A percentile compares a stretch with the other conserved stretches of the same genome.
Conservation (phyloP, 1,284 basidiomycete genomes). For the Meripilus lineatus region DNA sequence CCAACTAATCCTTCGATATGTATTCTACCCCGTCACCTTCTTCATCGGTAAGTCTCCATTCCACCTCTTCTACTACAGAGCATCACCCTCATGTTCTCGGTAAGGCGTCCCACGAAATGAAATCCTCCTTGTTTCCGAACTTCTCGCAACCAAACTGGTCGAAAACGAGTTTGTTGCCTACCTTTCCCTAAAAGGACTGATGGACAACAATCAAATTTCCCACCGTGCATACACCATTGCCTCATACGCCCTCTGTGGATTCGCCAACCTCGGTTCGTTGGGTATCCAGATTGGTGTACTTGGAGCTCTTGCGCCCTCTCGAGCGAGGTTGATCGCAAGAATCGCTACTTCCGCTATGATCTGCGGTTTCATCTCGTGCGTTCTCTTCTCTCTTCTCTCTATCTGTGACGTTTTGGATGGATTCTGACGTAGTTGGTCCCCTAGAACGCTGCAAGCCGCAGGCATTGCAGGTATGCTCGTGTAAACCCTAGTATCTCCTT, state of each 20-base stretch:
- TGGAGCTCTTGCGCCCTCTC: slow-evolving; percentile 76
- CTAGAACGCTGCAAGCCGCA: slow-evolving; percentile 62
- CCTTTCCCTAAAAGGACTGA: slow-evolving; percentile 49
- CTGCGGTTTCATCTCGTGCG: slow-evolving; percentile 66
- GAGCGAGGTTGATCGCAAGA: slow-evolving; percentile 64
- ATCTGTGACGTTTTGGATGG: slow-evolving; percentile 1
- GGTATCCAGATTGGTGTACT: slow-evolving; percentile 92
- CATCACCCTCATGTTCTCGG: no score
- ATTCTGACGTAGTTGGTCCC: background rate
- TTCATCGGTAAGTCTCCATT: slow-evolving; percentile 74
- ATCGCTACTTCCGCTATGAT: slow-evolving; percentile 77
- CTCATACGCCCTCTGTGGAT: slow-evolving; percentile 84
- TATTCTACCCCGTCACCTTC: slow-evolving; percentile 86
- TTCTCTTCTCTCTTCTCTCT: slow-evolving; percentile 1
- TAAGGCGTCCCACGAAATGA: slow-evolving; percentile 69
- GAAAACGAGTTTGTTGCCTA: slow-evolving; percentile 89
- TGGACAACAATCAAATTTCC: slow-evolving; percentile 53
- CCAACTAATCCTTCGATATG: slow-evolving; percentile 80
- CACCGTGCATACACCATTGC: slow-evolving; percentile 73
- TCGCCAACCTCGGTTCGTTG: slow-evolving; percentile 82
- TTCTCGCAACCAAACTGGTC: slow-evolving; percentile 84
- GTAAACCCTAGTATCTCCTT: slow-evolving; percentile 7
- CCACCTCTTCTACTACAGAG: background rate
- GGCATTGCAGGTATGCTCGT: slow-evolving; percentile 57
- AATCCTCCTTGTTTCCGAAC: slow-evolving; percentile 70